A percentile compares a stretch with the other conserved stretches of the same genome.
Evolutionary conservation across 345 rosid species (phyloP).

Genomic region (Syzygium grande): DNA sequence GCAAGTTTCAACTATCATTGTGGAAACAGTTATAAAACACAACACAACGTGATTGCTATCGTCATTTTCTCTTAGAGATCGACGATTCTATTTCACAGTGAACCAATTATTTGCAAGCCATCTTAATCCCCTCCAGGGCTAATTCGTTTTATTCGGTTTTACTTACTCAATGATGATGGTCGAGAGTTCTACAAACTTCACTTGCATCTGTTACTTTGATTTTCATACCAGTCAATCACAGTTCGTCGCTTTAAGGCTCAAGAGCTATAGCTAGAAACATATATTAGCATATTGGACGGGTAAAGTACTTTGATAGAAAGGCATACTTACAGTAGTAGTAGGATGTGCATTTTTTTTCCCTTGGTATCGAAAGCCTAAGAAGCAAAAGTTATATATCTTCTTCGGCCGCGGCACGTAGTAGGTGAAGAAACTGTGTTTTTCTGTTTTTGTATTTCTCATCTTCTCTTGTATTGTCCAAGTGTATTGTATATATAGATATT

Average conservation of each 20-base stretch:
- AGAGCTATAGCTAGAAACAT: rapidly evolving
- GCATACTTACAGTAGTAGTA: not conserved
- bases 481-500: too few species aligned
- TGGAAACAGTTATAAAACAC: not conserved
- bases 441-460: too few species aligned
- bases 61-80: not conserved
- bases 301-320: not conserved
- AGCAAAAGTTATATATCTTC: not conserved
- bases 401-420: not conserved
- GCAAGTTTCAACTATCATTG: too few species aligned
- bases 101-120: not conserved
- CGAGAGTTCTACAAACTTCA: not conserved
- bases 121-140: not conserved
- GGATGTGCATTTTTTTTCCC: not conserved
- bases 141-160: too few species aligned
- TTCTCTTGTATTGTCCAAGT: too few species aligned
- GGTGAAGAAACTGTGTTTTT: not conserved
- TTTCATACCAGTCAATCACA: not conserved
- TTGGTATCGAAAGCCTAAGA: rapidly evolving
- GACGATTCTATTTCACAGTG: not conserved
- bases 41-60: rapidly evolving
- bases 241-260: not conserved
- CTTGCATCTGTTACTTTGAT: not conserved
- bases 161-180: too few species aligned
- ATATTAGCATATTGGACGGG: not conserved